Conservation (phyloP, 2,329 filamentous ascomycete genomes). For the Ophioceras dolichostomum region DNA sequence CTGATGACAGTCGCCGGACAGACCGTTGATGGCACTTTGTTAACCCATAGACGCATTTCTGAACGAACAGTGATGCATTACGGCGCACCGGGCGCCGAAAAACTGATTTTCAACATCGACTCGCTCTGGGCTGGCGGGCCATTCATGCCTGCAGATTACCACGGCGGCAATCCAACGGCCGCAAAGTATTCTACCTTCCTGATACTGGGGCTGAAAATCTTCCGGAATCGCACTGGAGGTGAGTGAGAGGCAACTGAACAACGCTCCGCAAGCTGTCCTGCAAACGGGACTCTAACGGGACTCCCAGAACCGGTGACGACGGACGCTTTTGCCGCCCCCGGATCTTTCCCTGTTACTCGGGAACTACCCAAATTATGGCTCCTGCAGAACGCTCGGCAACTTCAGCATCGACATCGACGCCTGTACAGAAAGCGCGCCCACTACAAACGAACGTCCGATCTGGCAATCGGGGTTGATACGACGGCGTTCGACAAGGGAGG, state of each 20-base stretch:
- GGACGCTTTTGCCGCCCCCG: too few relatives aligned
- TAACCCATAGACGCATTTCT: neutral
- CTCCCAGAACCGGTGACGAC: too few relatives aligned
- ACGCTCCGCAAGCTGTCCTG: neutral
- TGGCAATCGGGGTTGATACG: slow-evolving; percentile 26
- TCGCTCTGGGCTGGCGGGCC: slow-evolving; percentile 37
- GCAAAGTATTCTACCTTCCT: slow-evolving; percentile 21
- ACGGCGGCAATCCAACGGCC: slow-evolving; percentile 29
- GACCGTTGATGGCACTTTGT: neutral
- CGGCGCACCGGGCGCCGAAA: slow-evolving; percentile 27
- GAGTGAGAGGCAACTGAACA: too few relatives aligned
- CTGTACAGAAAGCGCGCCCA: slow-evolving; percentile 13
- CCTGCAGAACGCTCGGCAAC: slow-evolving; percentile 33
- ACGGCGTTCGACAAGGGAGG: slow-evolving; percentile 18
- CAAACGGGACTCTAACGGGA: too few relatives aligned
- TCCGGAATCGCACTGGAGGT: slow-evolving; percentile 34
- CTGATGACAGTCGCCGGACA: neutral
- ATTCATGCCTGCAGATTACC: slow-evolving; percentile 30
- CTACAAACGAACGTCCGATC: slow-evolving; percentile 29
- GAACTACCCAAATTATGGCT: slow-evolving; percentile 26
- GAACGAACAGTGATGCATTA: slow-evolving; percentile 23
- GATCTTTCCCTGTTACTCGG: slow-evolving; percentile 25
- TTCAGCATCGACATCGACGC: slow-evolving; percentile 24
- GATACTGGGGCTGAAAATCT: slow-evolving; percentile 32
- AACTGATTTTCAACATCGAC: slow-evolving; percentile 32